Percentiles rank a stretch among this genome's conserved stretches.
These are phyloP conservation scores for Oxyria digyna DNA, from an alignment of 148 eudicot genomes.

Conservation along the genomic window DNA sequence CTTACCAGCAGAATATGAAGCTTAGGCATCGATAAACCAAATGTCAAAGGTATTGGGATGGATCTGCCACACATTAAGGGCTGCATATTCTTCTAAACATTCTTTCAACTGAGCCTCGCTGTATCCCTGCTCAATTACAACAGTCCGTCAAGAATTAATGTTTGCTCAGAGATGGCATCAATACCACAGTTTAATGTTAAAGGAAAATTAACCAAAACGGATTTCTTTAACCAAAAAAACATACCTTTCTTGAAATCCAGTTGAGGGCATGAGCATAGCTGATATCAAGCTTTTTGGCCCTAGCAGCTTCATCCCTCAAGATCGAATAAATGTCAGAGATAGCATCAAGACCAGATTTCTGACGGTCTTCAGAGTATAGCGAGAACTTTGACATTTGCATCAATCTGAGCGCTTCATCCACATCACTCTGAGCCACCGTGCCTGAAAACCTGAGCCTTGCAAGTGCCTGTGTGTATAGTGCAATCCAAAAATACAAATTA, in stretches of 20 bases:
- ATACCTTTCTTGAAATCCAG: conserved; percentile 98
- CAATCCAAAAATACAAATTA: neutral
- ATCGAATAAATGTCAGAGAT: conserved; percentile 94
- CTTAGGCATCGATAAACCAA: conserved; percentile 77
- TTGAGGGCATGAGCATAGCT: conserved; percentile 94
- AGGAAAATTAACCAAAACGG: neutral
- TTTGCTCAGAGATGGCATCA: neutral
- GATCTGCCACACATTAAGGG: conserved; percentile 96
- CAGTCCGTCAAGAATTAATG: neutral
- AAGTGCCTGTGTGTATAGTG: conserved; percentile 45
- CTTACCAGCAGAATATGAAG: neutral
- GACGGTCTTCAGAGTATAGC: conserved; percentile 93
- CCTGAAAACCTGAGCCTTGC: conserved; percentile 92
- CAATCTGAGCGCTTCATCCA: conserved; percentile 87
- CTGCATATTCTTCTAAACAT: conserved; percentile 93
- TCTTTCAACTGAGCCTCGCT: conserved; percentile 93
- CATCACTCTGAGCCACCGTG: conserved; percentile 90
- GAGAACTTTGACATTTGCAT: conserved; percentile 99
- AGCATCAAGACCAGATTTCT: conserved; percentile 90
- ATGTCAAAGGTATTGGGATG: conserved; percentile 91
- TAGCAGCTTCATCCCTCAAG: conserved; percentile 92
- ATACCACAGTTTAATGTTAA: neutral
- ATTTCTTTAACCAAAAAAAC: conserved; percentile 11
- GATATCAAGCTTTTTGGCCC: conserved; percentile 70
- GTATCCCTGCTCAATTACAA: conserved; percentile 51